These are phyloP conservation scores for Phytophthora multivora DNA, from an alignment of 352 stramenopile genomes.

Conservation along the genomic window DNA sequence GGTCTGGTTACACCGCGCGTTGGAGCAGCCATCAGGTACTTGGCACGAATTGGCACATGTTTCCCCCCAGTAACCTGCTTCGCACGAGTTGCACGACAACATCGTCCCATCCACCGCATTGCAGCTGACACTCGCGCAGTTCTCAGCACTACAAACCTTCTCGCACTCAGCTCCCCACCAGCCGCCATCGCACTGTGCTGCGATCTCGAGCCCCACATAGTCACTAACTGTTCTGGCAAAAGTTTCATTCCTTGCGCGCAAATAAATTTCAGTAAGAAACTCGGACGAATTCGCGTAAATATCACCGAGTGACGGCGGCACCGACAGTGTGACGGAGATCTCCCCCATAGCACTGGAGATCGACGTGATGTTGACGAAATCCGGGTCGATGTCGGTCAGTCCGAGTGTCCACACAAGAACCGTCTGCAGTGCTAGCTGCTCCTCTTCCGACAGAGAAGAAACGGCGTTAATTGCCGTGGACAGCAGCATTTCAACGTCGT, in stretches of 20 bases:
- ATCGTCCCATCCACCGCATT: slow-evolving; percentile 27
- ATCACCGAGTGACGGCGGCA: slow-evolving; percentile 26
- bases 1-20: slow-evolving; percentile 19
- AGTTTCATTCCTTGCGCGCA: slow-evolving; percentile 20
- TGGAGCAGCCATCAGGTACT: slow-evolving; percentile 17
- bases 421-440: slow-evolving; percentile 14
- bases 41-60: slow-evolving; percentile 16
- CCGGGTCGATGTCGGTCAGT: slow-evolving; percentile 30
- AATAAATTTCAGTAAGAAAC: slow-evolving; percentile 24
- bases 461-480: slow-evolving; percentile 8
- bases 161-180: slow-evolving; percentile 25
- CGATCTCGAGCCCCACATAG: slow-evolving; percentile 18
- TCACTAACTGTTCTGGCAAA: slow-evolving; percentile 15
- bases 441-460: slow-evolving; percentile 12
- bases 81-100: slow-evolving; percentile 17
- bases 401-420: slow-evolving; percentile 26
- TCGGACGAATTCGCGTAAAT: slow-evolving; percentile 27
- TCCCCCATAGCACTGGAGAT: slow-evolving; percentile 16
- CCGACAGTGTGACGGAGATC: slow-evolving; percentile 21
- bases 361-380: slow-evolving; percentile 30
- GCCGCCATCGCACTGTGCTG: slow-evolving; percentile 7
- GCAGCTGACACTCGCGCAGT: slow-evolving; percentile 20
- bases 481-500: slow-evolving; percentile 29
- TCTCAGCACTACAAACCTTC: slow-evolving; percentile 7
- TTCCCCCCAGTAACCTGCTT: slow-evolving; percentile 23